Conservation (phyloP, 306 rosid species). For the Rubus idaeus region DNA sequence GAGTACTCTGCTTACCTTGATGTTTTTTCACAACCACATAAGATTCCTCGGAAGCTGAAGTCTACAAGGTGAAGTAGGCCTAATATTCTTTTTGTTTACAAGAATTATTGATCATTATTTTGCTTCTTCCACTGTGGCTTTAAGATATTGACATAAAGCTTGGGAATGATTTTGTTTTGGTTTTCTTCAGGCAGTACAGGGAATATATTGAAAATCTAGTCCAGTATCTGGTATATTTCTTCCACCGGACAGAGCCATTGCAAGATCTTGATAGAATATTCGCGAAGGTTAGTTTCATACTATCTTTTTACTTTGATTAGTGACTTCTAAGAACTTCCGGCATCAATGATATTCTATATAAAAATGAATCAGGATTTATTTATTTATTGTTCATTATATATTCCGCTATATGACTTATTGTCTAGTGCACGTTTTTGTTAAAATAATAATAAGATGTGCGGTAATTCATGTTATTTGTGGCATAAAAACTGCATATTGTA, state of each 20-base stretch:
- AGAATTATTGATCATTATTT: background rate
- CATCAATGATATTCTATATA: background rate
- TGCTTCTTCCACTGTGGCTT: background rate
- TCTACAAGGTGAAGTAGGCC: constrained; percentile 47
- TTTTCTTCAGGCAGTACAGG: constrained; percentile 67
- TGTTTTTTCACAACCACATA: constrained; percentile 67
- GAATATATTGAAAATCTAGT: constrained; percentile 72
- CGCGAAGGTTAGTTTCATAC: constrained; percentile 53
- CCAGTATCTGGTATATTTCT: constrained; percentile 69
- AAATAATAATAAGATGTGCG: background rate
- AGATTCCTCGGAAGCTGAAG: constrained; percentile 70
- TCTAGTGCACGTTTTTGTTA: background rate
- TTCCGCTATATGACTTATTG: background rate
- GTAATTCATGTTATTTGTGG: background rate
- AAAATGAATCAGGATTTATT: background rate
- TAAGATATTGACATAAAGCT: background rate
- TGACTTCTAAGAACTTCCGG: background rate
- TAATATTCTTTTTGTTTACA: background rate
- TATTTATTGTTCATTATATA: background rate
- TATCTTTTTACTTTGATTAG: background rate
- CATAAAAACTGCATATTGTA: background rate
- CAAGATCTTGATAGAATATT: constrained; percentile 91
- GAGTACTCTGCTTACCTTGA: constrained; percentile 90
- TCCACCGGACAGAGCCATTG: constrained; percentile 94
- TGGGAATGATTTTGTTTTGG: constrained; percentile 12